A percentile compares a stretch with the other conserved stretches of the same genome.
phyloP scores from a whole-genome alignment of 768 basidiomycete genomes.

The Naganishia kalamii region DNA sequence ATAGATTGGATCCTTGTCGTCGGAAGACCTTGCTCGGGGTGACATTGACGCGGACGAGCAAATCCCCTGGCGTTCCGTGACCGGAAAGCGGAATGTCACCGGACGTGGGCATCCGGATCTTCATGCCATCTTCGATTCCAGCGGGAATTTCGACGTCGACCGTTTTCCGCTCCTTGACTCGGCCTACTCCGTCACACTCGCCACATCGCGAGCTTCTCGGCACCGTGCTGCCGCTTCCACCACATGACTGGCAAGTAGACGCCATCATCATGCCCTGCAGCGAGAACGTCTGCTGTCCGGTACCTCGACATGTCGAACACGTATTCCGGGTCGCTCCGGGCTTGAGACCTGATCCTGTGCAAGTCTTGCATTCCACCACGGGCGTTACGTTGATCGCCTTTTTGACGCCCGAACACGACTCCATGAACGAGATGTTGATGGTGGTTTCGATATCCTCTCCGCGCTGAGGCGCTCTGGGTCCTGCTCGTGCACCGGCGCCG shows the following conservation, averaged over 20 bases:
- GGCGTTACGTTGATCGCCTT: constrained; percentile 71
- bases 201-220: constrained; percentile 72
- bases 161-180: constrained; percentile 69
- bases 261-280: constrained; percentile 97
- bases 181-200: constrained; percentile 77
- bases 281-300: constrained; percentile 80
- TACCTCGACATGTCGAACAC: constrained; percentile 74
- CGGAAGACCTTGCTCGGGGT: constrained; percentile 74
- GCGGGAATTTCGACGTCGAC: constrained; percentile 78
- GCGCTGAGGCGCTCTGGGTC: constrained; percentile 49
- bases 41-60: constrained; percentile 79
- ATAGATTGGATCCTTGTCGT: constrained; percentile 83
- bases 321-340: constrained; percentile 71
- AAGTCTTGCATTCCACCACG: constrained; percentile 73
- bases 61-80: constrained; percentile 72
- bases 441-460: constrained; percentile 78
- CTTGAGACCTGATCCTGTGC: constrained; percentile 80
- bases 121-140: constrained; percentile 92
- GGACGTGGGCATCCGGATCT: constrained; percentile 66
- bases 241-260: constrained; percentile 75
- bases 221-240: constrained; percentile 71
- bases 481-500: constrained; percentile 45
- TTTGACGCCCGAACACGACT: constrained; percentile 83
- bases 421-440: constrained; percentile 75
- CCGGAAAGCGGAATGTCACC: constrained; percentile 80